Evolutionary conservation across 768 basidiomycete genomes (phyloP), one percentile per base, ranked within the genome.

Genomic region (Scleroderma citrinum): DNA sequence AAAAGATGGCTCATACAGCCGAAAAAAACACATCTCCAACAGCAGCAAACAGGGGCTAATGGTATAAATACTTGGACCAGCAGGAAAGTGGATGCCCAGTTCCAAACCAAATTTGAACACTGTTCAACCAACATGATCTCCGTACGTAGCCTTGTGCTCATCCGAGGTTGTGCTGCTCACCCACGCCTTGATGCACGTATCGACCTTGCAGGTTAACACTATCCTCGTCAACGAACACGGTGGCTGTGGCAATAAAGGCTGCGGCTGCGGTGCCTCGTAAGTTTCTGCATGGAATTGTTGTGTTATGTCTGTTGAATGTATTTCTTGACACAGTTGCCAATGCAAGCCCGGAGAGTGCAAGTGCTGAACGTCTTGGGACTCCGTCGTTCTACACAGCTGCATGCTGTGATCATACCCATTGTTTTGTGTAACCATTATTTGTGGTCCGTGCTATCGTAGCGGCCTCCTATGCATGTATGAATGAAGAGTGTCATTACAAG

Each of bases 351-450:
- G 30, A 14, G 4, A 10, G 14, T 44, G 43, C n/a, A 29, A 29
- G 43, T 44, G 43, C 43, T 49, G 50, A 54, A 53, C 11, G 44
- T 30, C 34, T 35, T 13, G n/a, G n/a, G n/a, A n/a, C n/a, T 35
- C 34, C 34, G 13, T 35, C 34, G 34, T 12, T n/a, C n/a, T n/a
- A n/a, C n/a, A n/a, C n/a, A n/a, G n/a, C n/a, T n/a, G n/a, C 34
- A 4, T 35, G 12, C n/a, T 6, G 34, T 35, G 31, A 32, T n/a
- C 13, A n/a, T 3, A 6, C 34, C 4, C 13, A 13, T 5, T 35
- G 12, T 12, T 35, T 6, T 13, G 34, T 35, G 34, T 35, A 35
- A 12, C 12, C 6, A 14, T 35, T n/a, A n/a, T n/a, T n/a, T n/a
- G n/a, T n/a, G n/a, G n/a, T n/a, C n/a, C n/a, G n/a, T n/a, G n/a